Conservation (phyloP, 768 basidiomycete genomes). For the Leccinum incarnatum region DNA sequence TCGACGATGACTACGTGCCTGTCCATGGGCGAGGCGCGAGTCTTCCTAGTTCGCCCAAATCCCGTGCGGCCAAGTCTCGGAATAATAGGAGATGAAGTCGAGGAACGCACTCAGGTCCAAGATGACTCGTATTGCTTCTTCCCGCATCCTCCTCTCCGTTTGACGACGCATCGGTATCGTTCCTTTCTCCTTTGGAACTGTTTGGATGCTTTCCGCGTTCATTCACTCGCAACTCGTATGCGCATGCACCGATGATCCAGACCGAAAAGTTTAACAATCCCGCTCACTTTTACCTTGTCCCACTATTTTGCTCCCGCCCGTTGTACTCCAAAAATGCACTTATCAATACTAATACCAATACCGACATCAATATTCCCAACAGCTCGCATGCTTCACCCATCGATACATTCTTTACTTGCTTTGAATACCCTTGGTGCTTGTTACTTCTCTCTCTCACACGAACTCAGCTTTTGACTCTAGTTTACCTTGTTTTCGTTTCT, state of each 20-base stretch:
- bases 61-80: conserved; percentile 55
- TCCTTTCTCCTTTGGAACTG: background rate
- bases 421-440: too few species aligned
- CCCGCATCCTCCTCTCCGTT: background rate
- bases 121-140: background rate
- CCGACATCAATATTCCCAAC: background rate
- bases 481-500: background rate
- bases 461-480: conserved; percentile 1
- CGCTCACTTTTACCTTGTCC: background rate
- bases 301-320: background rate
- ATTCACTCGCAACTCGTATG: background rate
- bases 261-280: background rate
- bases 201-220: background rate
- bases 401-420: conserved; percentile 4
- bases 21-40: conserved; percentile 77
- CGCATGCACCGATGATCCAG: background rate
- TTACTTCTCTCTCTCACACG: background rate
- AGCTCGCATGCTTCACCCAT: conserved; percentile 6
- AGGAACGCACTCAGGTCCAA: background rate
- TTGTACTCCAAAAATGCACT: conserved; percentile 20
- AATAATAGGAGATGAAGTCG: conserved; percentile 39
- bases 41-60: conserved; percentile 39
- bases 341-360: conserved; percentile 4
- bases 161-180: background rate
- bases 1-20: conserved; percentile 79